Evolutionary conservation across 78 protist species (phyloP).

Genomic region (Cavenderia fasciculata): DNA sequence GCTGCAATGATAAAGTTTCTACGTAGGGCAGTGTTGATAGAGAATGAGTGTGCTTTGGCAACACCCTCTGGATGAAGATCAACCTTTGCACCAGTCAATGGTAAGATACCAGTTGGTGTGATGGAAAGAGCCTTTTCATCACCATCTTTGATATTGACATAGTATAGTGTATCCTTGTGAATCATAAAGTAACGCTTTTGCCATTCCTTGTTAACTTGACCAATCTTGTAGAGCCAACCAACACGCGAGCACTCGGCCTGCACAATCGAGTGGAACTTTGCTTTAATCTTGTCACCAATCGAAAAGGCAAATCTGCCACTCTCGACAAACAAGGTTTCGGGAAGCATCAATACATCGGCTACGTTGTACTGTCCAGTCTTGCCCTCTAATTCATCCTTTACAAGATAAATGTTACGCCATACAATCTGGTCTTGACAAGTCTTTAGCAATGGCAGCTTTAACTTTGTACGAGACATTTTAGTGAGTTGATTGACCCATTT

Average conservation of each 20-base stretch:
- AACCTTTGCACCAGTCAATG: slow-evolving; percentile 21
- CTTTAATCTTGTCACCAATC: slow-evolving; percentile 60
- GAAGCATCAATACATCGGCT: slow-evolving; percentile 58
- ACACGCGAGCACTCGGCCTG: slow-evolving; percentile 28
- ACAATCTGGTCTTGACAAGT: slow-evolving; percentile 12
- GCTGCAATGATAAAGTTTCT: slow-evolving; percentile 30
- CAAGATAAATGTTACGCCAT: slow-evolving; percentile 43
- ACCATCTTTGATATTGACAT: not conserved
- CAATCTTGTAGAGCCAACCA: slow-evolving; percentile 72
- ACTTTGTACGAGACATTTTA: slow-evolving; percentile 5
- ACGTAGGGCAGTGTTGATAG: slow-evolving; percentile 25
- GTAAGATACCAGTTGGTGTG: slow-evolving; percentile 54
- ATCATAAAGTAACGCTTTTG: slow-evolving; percentile 47
- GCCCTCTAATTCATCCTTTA: not conserved
- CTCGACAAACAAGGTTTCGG: slow-evolving; percentile 53
- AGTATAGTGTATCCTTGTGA: slow-evolving; percentile 7
- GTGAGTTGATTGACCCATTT: slow-evolving; percentile 41
- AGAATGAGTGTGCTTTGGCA: slow-evolving; percentile 33
- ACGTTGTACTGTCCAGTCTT: slow-evolving; percentile 13
- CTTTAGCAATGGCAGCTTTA: not conserved
- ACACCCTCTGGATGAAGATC: slow-evolving; percentile 18
- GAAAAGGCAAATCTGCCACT: slow-evolving; percentile 58
- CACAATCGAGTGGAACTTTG: slow-evolving; percentile 16
- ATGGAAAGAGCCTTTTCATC: slow-evolving; percentile 23
- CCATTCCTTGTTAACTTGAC: slow-evolving; percentile 59